Conservation (phyloP, 2,329 filamentous ascomycete species). For the Aspergillus fumigatiaffinis region DNA sequence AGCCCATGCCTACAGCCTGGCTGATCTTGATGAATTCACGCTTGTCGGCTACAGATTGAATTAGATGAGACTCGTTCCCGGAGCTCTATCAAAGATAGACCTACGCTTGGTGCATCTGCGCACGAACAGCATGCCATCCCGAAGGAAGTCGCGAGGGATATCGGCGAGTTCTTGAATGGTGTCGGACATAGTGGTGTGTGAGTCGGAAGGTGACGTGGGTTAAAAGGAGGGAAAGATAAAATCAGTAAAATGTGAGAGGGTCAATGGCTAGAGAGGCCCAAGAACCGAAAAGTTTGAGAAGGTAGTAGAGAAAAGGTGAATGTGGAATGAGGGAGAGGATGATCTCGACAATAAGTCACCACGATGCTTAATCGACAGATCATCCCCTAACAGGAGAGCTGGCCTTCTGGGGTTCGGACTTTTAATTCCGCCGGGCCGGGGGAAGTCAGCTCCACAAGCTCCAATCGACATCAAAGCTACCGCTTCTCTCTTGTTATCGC, state of each 20-base stretch:
- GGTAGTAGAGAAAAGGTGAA: background rate
- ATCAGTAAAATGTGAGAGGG: background rate
- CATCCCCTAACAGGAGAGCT: slow-evolving; percentile 11
- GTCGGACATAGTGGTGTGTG: slow-evolving; percentile 17
- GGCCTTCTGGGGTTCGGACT: slow-evolving; percentile 17
- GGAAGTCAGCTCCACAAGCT: slow-evolving; percentile 11
- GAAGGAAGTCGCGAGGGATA: slow-evolving; percentile 21
- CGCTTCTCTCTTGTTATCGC: slow-evolving; percentile 13
- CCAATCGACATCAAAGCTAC: slow-evolving; percentile 13
- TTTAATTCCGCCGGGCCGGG: slow-evolving; percentile 20
- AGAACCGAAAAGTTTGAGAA: background rate
- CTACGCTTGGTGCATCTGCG: slow-evolving; percentile 22
- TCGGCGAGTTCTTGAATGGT: slow-evolving; percentile 21
- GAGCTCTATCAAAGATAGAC: slow-evolving; percentile 1
- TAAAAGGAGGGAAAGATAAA: background rate
- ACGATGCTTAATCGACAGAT: background rate
- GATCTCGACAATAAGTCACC: background rate
- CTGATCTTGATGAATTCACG: slow-evolving; percentile 60
- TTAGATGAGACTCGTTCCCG: slow-evolving; percentile 1
- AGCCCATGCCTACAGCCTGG: slow-evolving; percentile 58
- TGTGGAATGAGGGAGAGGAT: background rate
- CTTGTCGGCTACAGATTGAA: slow-evolving; percentile 47
- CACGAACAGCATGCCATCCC: slow-evolving; percentile 20
- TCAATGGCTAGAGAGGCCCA: background rate
- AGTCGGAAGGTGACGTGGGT: background rate